Evolutionary conservation across 2,329 filamentous ascomycete genomes (phyloP).

Genomic region (Penicillium sumatraense): DNA sequence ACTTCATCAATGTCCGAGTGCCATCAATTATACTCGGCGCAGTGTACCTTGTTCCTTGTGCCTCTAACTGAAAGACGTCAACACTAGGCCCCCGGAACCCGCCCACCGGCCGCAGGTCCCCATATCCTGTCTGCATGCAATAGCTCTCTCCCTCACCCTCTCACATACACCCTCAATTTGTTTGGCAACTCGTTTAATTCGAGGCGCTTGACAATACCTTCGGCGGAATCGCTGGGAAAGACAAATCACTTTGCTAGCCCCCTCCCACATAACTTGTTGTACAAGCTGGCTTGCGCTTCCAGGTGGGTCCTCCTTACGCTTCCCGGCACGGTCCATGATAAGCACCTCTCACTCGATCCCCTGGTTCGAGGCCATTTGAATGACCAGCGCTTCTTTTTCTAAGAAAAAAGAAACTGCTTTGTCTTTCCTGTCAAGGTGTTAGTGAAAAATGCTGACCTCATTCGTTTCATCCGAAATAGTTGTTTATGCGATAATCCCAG

Average conservation of each 20-base stretch:
- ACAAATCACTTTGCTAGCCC: not conserved
- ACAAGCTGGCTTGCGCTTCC: slow-evolving; percentile 9
- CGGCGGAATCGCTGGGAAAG: not conserved
- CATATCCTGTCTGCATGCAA: slow-evolving; percentile 17
- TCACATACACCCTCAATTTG: too few relatives aligned
- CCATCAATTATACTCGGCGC: not conserved
- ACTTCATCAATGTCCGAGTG: too few relatives aligned
- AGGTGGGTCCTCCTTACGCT: slow-evolving; percentile 23
- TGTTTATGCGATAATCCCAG: slow-evolving; percentile 16
- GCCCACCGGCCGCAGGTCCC: slow-evolving; percentile 26
- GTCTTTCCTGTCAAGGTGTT: not conserved
- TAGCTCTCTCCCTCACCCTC: not conserved
- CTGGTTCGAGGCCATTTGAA: slow-evolving; percentile 17
- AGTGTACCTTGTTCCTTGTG: not conserved
- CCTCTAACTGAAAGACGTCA: slow-evolving; percentile 12
- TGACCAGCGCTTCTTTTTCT: not conserved
- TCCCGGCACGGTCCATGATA: slow-evolving; percentile 23
- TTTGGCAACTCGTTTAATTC: not conserved
- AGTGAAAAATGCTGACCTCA: slow-evolving; percentile 29
- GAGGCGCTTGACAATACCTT: not conserved
- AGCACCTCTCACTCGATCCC: slow-evolving; percentile 24
- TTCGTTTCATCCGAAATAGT: slow-evolving; percentile 26
- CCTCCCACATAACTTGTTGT: not conserved
- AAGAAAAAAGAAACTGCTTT: too few relatives aligned
- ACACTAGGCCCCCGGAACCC: slow-evolving; percentile 15